Evolutionary conservation across 441 rosid species (phyloP), one percentile per base, ranked within the genome.

Genomic region (Gossypium lobatum): DNA sequence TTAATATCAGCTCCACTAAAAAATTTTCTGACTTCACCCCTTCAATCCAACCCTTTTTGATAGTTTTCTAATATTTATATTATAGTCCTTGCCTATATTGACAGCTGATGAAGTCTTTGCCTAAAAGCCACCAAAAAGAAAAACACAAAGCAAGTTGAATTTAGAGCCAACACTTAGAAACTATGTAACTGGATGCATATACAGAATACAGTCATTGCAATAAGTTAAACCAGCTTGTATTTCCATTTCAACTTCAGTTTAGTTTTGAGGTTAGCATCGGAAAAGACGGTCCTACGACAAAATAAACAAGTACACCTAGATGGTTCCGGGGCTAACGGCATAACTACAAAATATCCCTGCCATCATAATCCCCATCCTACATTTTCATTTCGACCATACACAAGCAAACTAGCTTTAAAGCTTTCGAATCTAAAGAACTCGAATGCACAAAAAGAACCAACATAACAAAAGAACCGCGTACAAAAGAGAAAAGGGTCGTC

Each of bases 271-370:
- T 85, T 81, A 84, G 86, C 83, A 79, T 71, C 59, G 58, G 46
- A 55, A 77, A 71, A 76, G 73, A 42, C 61, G 6, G 34, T 0
- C 17, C 34, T 64, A 72, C 64, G 59, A 75, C 21, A 55, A 76
- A 59, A 73, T 74, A 72, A 84, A 80, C 73, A 63, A 61, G 42
- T 59, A 74, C 68, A 64, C 83, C 83, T 77, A 82, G 57, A 75
- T 52, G 37, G 25, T 54, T 50, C 59, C 83, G 70, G 71, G 79
- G 84, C 74, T 37, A 71, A 84, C 74, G 82, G 85, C 84, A 72
- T 78, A 80, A 81, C 87, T 87, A 88, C 87, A 82, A 82, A 80
- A 81, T 75, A 82, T 78, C 28, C 34, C 11, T 11, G 31, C 78
- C 85, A 71, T 79, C 81, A 76, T 79, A 70, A 31, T 66, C 76